A percentile compares a stretch with the other conserved stretches of the same genome.
These are phyloP conservation scores for Pestalotiopsis sp. DNA, from an alignment of 2,329 filamentous ascomycete species.

Conservation along the genomic window DNA sequence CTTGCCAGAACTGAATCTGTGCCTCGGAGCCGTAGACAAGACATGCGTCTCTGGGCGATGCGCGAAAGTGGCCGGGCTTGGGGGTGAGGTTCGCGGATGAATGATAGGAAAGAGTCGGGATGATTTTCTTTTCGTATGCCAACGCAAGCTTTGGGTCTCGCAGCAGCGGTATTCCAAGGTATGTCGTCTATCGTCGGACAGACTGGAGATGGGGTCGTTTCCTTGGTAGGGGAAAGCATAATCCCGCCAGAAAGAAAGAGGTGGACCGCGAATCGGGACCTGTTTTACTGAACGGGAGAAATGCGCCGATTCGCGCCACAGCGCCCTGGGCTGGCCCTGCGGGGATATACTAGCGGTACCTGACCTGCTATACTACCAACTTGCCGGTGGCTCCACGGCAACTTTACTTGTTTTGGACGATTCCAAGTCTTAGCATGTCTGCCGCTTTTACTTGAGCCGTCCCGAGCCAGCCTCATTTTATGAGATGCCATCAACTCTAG, in stretches of 20 bases:
- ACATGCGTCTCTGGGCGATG: background rate
- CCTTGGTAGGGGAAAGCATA: background rate
- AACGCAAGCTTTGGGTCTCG: background rate
- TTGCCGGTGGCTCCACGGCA: background rate
- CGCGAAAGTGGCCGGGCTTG: background rate
- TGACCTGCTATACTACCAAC: background rate
- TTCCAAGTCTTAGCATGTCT: background rate
- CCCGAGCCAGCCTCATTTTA: background rate
- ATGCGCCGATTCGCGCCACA: background rate
- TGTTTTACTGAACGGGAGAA: background rate
- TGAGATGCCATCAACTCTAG: background rate
- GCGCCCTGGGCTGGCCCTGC: background rate
- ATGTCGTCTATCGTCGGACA: background rate
- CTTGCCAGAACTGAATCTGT: background rate
- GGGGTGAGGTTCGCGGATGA: background rate
- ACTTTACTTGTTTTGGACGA: background rate
- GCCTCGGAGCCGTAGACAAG: background rate
- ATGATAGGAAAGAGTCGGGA: background rate
- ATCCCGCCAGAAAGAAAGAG: background rate
- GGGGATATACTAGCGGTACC: background rate
- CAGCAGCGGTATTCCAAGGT: background rate
- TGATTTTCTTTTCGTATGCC: background rate
- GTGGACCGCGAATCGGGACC: background rate
- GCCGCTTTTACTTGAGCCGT: background rate
- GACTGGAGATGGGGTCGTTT: background rate